Base-by-base conservation (phyloP, 176 grass and related monocot genomes). In the Eleusine indica region DNA sequence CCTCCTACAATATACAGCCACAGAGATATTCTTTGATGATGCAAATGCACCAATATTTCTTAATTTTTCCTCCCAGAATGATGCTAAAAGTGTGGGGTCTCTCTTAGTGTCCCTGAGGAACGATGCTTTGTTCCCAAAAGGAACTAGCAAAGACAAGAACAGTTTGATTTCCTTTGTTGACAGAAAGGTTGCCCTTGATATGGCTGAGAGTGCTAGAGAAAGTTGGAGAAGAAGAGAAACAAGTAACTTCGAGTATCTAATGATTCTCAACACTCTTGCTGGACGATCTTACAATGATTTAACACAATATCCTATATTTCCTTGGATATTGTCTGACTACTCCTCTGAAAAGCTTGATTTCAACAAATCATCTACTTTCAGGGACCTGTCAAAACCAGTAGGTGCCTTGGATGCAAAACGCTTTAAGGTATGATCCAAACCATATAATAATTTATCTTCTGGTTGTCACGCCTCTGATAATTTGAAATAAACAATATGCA, bases 271-370 rank as follows among this genome's bases (percentile, higher is more conserved):
- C 85, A 98, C 96, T 41, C 90, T 98, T 91, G 66, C 93, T 80
- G 96, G 96, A 7, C 86, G 96, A 76, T 98, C 96, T 40, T 98
- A 98, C 83, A 98, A 98, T 8, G 96, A 98, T 80, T 90, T 98
- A 87, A 98, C 93, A 77, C 96, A 98, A 40, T 98, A 98, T 82
- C 96, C 89, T 76, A 86, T 91, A 64, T 98, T 95, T 90, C 96
- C 96, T 48, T 98, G 96, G 96, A 85, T 98, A 69, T 82, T 98
- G 86, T 85, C 96, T 46, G 96, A 98, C 82, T 98, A 98, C 87
- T 86, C 90, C 9, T 98, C 96, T 47, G 91, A 95, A 82, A 98
- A 93, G 52, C 91, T 98, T 86, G 96, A 98, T 91, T 93, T 95
- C 71, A 98, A 93, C 77, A 95, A 91, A 81, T 94, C 96, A 65